Conservation (phyloP, 495 filamentous ascomycete genomes). For the Podospora fimiseda region DNA sequence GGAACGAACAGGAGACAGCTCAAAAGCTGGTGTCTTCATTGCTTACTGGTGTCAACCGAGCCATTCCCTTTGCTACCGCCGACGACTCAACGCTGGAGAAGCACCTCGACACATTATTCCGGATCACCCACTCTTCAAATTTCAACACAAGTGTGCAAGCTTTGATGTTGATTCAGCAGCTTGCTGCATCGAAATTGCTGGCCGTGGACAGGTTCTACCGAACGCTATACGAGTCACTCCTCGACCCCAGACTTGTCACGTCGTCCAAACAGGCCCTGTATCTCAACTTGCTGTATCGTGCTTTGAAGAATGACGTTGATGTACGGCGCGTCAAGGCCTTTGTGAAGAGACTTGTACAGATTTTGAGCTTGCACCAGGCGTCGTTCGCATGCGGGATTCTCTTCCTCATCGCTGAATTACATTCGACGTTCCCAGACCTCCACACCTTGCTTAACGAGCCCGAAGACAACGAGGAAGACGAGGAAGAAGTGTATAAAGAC, state of each 20-base stretch:
- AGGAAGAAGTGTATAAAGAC: constrained; percentile 45
- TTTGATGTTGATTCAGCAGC: constrained; percentile 90
- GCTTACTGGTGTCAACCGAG: constrained; percentile 89
- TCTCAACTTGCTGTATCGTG: constrained; percentile 81
- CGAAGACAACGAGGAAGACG: constrained; percentile 51
- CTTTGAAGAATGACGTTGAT: constrained; percentile 79
- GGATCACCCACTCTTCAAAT: constrained; percentile 93
- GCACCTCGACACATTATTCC: constrained; percentile 88
- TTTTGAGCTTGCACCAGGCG: constrained; percentile 81
- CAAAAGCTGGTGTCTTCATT: constrained; percentile 90
- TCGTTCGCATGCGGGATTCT: constrained; percentile 85
- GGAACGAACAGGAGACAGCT: constrained; percentile 50
- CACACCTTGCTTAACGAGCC: constrained; percentile 64
- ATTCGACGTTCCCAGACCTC: constrained; percentile 66
- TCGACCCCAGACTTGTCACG: constrained; percentile 78
- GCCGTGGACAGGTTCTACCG: constrained; percentile 87
- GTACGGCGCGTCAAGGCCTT: constrained; percentile 90
- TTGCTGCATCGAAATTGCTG: constrained; percentile 67
- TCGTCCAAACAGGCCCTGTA: constrained; percentile 95
- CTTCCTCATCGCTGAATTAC: constrained; percentile 78
- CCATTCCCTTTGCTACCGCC: constrained; percentile 82
- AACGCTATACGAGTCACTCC: constrained; percentile 87
- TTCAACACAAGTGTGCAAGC: constrained; percentile 98
- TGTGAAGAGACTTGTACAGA: constrained; percentile 83
- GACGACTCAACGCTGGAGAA: constrained; percentile 74